Conservation (phyloP, 129 eudicot species). For the Saposhnikovia divaricata region DNA sequence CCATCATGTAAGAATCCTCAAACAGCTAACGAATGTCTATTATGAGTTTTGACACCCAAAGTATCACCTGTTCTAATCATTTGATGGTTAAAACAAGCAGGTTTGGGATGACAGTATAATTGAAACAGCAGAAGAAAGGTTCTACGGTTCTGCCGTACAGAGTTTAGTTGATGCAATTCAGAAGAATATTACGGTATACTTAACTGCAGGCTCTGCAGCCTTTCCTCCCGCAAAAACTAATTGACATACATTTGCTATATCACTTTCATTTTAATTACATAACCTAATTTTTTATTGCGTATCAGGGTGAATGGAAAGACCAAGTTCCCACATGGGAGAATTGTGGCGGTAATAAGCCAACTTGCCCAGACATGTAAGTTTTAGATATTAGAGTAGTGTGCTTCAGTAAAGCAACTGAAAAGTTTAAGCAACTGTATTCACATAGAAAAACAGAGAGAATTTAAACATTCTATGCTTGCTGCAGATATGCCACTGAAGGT, state of each 20-base stretch:
- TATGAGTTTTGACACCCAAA: not conserved
- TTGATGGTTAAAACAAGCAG: constrained; percentile 18
- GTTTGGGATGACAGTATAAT: constrained; percentile 86
- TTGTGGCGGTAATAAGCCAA: constrained; percentile 39
- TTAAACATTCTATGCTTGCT: constrained; percentile 7
- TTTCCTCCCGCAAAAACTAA: not conserved
- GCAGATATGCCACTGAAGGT: constrained; percentile 90
- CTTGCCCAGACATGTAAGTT: constrained; percentile 74
- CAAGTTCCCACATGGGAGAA: constrained; percentile 62
- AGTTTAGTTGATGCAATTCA: constrained; percentile 48
- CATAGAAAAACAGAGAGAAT: not conserved
- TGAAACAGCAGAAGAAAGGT: constrained; percentile 68
- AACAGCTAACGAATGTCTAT: not conserved
- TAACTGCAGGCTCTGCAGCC: not conserved
- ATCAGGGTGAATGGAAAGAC: constrained; percentile 65
- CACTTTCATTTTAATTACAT: not conserved
- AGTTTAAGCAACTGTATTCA: not conserved
- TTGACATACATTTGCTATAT: too few relatives aligned
- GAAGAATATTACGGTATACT: constrained; percentile 61
- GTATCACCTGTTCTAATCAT: not conserved
- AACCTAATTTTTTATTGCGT: not conserved
- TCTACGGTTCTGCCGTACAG: constrained; percentile 36
- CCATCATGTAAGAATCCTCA: constrained; percentile 55
- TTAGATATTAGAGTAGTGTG: not conserved
- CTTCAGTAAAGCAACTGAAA: not conserved